These are phyloP conservation scores for Amaranthus cruentus DNA, from an alignment of 148 eudicot genomes.

Conservation along the genomic window DNA sequence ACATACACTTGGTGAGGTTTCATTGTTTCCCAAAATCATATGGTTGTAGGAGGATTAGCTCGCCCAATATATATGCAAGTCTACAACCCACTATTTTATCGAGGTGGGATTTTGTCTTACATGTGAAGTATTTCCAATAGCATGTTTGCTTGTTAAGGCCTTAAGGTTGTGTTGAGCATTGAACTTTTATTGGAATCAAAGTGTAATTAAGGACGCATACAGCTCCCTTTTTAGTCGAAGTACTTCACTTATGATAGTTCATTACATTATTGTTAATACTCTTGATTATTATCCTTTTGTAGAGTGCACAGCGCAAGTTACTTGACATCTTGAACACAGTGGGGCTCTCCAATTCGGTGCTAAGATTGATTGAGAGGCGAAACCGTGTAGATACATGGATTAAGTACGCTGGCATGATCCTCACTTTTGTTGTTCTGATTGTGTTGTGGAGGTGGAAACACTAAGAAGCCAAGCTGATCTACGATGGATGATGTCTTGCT, in stretches of 20 bases:
- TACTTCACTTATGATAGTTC: not conserved
- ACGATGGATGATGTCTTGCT: not conserved
- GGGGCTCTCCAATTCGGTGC: constrained; percentile 75
- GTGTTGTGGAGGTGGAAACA: constrained; percentile 78
- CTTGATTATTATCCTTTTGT: constrained; percentile 24
- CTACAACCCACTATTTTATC: too few relatives aligned
- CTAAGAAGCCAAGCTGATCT: constrained; percentile 14
- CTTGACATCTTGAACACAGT: constrained; percentile 75
- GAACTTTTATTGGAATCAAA: too few relatives aligned
- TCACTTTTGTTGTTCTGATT: constrained; percentile 57
- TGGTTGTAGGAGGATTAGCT: too few relatives aligned
- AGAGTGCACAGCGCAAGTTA: constrained; percentile 89
- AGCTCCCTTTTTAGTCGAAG: too few relatives aligned
- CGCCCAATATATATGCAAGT: too few relatives aligned
- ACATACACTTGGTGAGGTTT: too few relatives aligned
- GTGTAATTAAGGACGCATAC: too few relatives aligned
- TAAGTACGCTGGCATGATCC: constrained; percentile 71
- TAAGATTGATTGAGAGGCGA: constrained; percentile 72
- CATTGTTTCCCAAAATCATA: too few relatives aligned
- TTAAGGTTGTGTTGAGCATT: too few relatives aligned
- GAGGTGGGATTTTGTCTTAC: too few relatives aligned
- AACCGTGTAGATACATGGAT: constrained; percentile 84
- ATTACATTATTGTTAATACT: not conserved
- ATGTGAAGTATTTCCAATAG: too few relatives aligned
- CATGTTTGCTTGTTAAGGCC: too few relatives aligned